Conservation (phyloP, 306 rosid species). For the Leucaena leucocephala region DNA sequence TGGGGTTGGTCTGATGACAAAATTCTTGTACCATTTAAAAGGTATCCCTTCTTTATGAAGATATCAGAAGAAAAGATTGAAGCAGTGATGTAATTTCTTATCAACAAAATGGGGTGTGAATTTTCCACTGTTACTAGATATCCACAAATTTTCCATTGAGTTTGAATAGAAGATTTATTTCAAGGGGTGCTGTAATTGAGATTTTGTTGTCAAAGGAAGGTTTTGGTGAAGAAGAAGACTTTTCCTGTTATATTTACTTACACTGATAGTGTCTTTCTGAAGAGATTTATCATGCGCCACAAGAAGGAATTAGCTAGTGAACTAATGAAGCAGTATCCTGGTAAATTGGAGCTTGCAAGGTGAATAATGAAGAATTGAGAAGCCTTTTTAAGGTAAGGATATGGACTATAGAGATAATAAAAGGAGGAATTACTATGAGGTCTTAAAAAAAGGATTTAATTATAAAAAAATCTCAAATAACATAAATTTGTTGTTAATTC, state of each 20-base stretch:
- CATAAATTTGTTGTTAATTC: too few relatives aligned
- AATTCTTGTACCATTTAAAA: neutral
- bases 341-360: neutral
- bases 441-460: too few relatives aligned
- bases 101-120: slow-evolving; percentile 36
- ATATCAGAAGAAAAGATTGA: slow-evolving; percentile 37
- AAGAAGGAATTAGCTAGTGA: neutral
- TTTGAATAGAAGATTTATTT: slow-evolving; percentile 34
- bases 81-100: slow-evolving; percentile 37
- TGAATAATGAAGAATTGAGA: neutral
- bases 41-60: neutral
- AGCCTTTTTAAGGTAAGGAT: neutral
- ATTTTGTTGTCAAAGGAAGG: slow-evolving; percentile 36
- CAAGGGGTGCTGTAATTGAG: slow-evolving; percentile 41
- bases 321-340: slow-evolving; percentile 3
- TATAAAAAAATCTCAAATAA: too few relatives aligned
- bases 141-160: slow-evolving; percentile 17
- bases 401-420: too few relatives aligned
- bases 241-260: neutral
- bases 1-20: neutral
- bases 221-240: neutral
- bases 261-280: slow-evolving; percentile 18
- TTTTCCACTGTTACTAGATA: slow-evolving; percentile 12
- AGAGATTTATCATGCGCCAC: slow-evolving; percentile 25
- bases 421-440: too few relatives aligned